A percentile compares a stretch with the other conserved stretches of the same genome.
Evolutionary conservation across 352 stramenopile genomes (phyloP).

Genomic region (Phytophthora hibernalis): DNA sequence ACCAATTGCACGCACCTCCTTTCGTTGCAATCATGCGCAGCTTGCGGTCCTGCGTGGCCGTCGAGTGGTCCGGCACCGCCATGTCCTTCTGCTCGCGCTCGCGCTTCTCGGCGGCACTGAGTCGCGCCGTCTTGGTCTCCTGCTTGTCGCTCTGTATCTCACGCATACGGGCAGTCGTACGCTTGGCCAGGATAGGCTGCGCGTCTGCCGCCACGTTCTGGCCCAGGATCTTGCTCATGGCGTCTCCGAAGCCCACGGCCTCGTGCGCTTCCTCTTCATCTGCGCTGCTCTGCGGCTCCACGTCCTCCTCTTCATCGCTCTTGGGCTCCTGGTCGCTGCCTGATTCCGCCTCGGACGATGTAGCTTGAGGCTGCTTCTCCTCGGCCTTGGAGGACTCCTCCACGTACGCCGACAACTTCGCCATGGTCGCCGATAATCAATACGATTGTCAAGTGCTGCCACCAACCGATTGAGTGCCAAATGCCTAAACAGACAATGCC

Average conservation of each 20-base stretch:
- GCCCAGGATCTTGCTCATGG: constrained; percentile 87
- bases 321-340: constrained; percentile 14
- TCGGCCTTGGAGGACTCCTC: not conserved
- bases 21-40: constrained; percentile 86
- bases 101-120: constrained; percentile 79
- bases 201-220: constrained; percentile 75
- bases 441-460: constrained; percentile 1
- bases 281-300: constrained; percentile 26
- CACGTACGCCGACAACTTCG: constrained; percentile 8
- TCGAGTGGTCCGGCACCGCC: constrained; percentile 67
- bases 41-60: constrained; percentile 66
- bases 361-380: constrained; percentile 5
- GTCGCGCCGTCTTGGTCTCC: constrained; percentile 65
- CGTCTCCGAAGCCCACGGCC: constrained; percentile 83
- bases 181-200: constrained; percentile 85
- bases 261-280: constrained; percentile 51
- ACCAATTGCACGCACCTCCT: constrained; percentile 50
- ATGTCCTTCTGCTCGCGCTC: constrained; percentile 83
- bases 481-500: too few relatives aligned
- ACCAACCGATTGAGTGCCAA: constrained; percentile 22
- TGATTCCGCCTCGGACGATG: constrained; percentile 3
- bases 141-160: constrained; percentile 84
- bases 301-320: constrained; percentile 26
- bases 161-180: constrained; percentile 83
- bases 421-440: constrained; percentile 21